Percentiles rank a stretch among this genome's conserved stretches.
Evolutionary conservation across 805 yeast genomes (phyloP).

Genomic region (Candida dendrica): DNA sequence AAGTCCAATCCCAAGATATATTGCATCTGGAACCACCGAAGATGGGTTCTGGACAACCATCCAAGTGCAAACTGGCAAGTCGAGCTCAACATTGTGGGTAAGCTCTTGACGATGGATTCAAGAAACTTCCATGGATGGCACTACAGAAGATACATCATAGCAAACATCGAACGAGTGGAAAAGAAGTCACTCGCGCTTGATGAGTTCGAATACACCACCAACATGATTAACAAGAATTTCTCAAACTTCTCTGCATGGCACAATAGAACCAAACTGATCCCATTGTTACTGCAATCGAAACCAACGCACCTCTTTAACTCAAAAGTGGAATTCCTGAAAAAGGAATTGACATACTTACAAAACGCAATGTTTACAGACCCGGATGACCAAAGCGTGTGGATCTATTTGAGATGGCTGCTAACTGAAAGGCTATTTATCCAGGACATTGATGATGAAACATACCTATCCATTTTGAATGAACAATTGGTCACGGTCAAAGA

Average conservation of each 20-base stretch:
- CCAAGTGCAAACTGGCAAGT: slow-evolving; percentile 53
- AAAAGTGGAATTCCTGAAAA: slow-evolving; percentile 29
- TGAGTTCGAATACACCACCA: slow-evolving; percentile 75
- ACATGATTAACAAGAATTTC: slow-evolving; percentile 72
- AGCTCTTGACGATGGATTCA: slow-evolving; percentile 62
- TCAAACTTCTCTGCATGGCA: slow-evolving; percentile 97
- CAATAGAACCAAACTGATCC: slow-evolving; percentile 67
- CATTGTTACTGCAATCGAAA: slow-evolving; percentile 33
- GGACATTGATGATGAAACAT: slow-evolving; percentile 22
- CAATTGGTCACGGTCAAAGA: slow-evolving; percentile 48
- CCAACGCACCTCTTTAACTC: slow-evolving; percentile 22
- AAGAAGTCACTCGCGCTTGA: slow-evolving; percentile 24
- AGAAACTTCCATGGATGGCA: slow-evolving; percentile 97
- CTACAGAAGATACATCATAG: slow-evolving; percentile 70
- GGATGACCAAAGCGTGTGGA: slow-evolving; percentile 91
- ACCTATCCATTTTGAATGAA: slow-evolving; percentile 30
- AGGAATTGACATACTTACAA: slow-evolving; percentile 63
- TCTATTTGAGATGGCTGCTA: slow-evolving; percentile 76
- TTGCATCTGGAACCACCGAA: slow-evolving; percentile 94
- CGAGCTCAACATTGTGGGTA: slow-evolving; percentile 66
- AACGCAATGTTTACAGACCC: slow-evolving; percentile 91
- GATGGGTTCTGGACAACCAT: slow-evolving; percentile 64
- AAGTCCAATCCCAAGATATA: slow-evolving; percentile 78
- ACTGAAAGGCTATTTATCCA: slow-evolving; percentile 25
- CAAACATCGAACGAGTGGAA: slow-evolving; percentile 21